Percentiles rank a stretch among this genome's conserved stretches.
Conservation (phyloP, 768 basidiomycete species). For the Auriscalpium orientale region DNA sequence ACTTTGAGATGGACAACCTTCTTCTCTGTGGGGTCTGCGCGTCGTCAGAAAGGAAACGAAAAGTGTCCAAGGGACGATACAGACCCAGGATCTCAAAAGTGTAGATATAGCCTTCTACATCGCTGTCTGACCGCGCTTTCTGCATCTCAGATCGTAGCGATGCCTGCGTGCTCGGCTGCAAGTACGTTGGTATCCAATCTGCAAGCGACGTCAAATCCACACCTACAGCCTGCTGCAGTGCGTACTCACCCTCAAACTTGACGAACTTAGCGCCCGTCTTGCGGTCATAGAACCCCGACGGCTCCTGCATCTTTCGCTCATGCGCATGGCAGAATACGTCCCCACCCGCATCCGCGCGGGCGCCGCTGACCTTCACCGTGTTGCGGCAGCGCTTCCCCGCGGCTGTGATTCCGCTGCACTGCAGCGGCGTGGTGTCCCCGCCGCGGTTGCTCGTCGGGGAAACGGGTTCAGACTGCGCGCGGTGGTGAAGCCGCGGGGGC, state of each 20-base stretch:
- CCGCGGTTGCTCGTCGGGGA: conserved; percentile 16
- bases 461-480: conserved; percentile 13
- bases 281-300: conserved; percentile 51
- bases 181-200: conserved; percentile 69
- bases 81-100: conserved; percentile 72
- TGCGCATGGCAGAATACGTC: conserved; percentile 61
- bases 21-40: conserved; percentile 26
- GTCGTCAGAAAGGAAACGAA: background rate
- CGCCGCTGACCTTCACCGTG: conserved; percentile 37
- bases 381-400: conserved; percentile 50
- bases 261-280: conserved; percentile 42
- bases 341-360: conserved; percentile 23
- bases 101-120: conserved; percentile 74
- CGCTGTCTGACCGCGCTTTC: conserved; percentile 43
- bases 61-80: conserved; percentile 1
- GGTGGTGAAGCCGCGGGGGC: background rate
- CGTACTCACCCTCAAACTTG: conserved; percentile 42
- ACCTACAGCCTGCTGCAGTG: background rate
- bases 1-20: conserved; percentile 64
- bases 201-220: background rate
- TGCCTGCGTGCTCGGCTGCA: conserved; percentile 52
- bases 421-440: conserved; percentile 21
- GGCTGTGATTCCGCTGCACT: conserved; percentile 62
- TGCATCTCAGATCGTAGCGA: conserved; percentile 49
- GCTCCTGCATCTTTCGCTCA: conserved; percentile 41